A percentile compares a stretch with the other conserved stretches of the same genome.
These are phyloP conservation scores for Solanum bukasovii DNA, from an alignment of 257 asterid species.

Conservation along the genomic window DNA sequence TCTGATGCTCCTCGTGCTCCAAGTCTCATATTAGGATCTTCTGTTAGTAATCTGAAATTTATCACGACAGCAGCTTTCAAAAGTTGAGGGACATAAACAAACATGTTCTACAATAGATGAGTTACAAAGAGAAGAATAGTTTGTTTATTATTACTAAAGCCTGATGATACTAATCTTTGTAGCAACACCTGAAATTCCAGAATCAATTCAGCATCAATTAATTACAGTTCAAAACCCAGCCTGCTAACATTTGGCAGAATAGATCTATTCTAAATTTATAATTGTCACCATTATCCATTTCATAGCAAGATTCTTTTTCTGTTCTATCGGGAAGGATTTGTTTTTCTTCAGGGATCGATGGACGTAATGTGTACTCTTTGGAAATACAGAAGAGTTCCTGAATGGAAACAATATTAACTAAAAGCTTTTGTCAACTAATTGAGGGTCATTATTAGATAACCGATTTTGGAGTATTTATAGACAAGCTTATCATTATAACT, in stretches of 20 bases:
- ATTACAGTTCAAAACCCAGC: neutral
- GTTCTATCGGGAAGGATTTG: neutral
- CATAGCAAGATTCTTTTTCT: neutral
- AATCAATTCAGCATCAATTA: neutral
- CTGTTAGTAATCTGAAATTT: conserved; percentile 65
- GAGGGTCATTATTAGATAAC: neutral
- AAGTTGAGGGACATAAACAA: neutral
- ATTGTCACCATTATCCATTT: neutral
- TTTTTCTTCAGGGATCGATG: neutral
- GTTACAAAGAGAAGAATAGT: neutral
- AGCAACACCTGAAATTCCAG: neutral
- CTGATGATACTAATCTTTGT: neutral
- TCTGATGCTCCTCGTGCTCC: conserved; percentile 95
- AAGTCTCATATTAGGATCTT: conserved; percentile 94
- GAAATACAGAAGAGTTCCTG: neutral
- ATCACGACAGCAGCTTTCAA: neutral
- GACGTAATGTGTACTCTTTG: neutral
- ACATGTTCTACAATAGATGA: neutral
- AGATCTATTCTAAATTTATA: neutral
- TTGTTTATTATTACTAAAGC: neutral
- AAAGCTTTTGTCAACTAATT: neutral
- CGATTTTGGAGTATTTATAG: neutral
- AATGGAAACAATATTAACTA: neutral
- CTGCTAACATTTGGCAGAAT: neutral
- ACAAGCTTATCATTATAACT: neutral